A percentile compares a stretch with the other conserved stretches of the same genome.
phyloP scores from a whole-genome alignment of 2,329 filamentous ascomycete genomes.

The Colletotrichum lupini region DNA sequence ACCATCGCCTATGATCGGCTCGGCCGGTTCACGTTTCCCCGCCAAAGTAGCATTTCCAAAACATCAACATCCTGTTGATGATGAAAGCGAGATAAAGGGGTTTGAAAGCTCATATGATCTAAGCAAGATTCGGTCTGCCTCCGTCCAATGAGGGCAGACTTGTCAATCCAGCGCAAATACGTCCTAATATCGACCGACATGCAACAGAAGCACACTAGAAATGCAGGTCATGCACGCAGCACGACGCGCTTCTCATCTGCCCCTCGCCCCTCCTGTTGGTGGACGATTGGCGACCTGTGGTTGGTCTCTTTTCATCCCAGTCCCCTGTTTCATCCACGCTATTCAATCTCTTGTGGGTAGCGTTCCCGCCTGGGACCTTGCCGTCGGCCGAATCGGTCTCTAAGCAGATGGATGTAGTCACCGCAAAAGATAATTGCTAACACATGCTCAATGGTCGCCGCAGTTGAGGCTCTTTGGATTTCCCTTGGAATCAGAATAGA shows the following conservation, averaged over 20 bases:
- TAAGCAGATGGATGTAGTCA: background rate
- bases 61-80: conserved; percentile 6
- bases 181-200: conserved; percentile 18
- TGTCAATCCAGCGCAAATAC: background rate
- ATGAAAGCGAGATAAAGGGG: conserved; percentile 4
- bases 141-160: conserved; percentile 3
- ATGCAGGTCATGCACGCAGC: conserved; percentile 30
- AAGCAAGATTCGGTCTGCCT: background rate
- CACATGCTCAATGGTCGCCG: too few species aligned
- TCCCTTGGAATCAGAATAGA: background rate
- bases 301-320: conserved; percentile 20
- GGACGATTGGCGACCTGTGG: background rate
- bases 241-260: conserved; percentile 8
- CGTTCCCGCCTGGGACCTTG: background rate
- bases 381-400: background rate
- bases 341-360: conserved; percentile 10
- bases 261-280: background rate
- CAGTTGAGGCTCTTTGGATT: background rate
- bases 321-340: conserved; percentile 28
- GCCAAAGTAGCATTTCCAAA: background rate
- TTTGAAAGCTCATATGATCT: background rate
- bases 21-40: background rate
- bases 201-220: conserved; percentile 17
- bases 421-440: background rate
- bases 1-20: background rate